phyloP scores from a whole-genome alignment of 2,329 filamentous ascomycete species.

The Mycocentrospora acerina region DNA sequence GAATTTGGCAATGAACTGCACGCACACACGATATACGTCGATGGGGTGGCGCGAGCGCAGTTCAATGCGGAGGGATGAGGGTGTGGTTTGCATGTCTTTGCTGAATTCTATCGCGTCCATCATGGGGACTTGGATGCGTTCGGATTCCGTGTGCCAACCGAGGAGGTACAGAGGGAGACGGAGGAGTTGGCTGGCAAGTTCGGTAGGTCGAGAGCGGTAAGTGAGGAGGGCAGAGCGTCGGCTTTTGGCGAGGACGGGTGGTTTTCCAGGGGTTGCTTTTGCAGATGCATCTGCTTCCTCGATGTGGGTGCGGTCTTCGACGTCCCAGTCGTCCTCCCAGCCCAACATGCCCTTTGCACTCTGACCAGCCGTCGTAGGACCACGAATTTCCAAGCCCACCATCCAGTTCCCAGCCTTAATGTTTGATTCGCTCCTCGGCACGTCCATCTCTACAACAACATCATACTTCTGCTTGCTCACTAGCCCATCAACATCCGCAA shows the following conservation, averaged over 20 bases:
- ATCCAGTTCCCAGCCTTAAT: slow-evolving; percentile 87
- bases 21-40: slow-evolving; percentile 71
- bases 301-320: slow-evolving; percentile 22
- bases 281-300: slow-evolving; percentile 9
- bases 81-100: slow-evolving; percentile 55
- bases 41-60: slow-evolving; percentile 68
- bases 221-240: slow-evolving; percentile 77
- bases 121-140: slow-evolving; percentile 66
- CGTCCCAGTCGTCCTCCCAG: slow-evolving; percentile 37
- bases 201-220: slow-evolving; percentile 62
- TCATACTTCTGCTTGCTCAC: slow-evolving; percentile 79
- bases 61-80: slow-evolving; percentile 61
- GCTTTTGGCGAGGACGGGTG: slow-evolving; percentile 49
- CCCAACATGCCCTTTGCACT: slow-evolving; percentile 23
- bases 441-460: slow-evolving; percentile 69
- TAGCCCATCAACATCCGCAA: slow-evolving; percentile 44
- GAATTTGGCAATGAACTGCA: slow-evolving; percentile 74
- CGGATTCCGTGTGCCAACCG: slow-evolving; percentile 64
- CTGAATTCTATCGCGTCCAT: slow-evolving; percentile 72
- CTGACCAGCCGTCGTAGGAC: slow-evolving; percentile 11
- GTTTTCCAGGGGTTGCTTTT: slow-evolving; percentile 11
- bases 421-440: slow-evolving; percentile 79
- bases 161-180: slow-evolving; percentile 68
- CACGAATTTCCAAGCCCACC: slow-evolving; percentile 73
- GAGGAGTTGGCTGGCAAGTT: slow-evolving; percentile 27